Evolutionary conservation across 768 basidiomycete species (phyloP).

Genomic region (Boletus subparvulus): DNA sequence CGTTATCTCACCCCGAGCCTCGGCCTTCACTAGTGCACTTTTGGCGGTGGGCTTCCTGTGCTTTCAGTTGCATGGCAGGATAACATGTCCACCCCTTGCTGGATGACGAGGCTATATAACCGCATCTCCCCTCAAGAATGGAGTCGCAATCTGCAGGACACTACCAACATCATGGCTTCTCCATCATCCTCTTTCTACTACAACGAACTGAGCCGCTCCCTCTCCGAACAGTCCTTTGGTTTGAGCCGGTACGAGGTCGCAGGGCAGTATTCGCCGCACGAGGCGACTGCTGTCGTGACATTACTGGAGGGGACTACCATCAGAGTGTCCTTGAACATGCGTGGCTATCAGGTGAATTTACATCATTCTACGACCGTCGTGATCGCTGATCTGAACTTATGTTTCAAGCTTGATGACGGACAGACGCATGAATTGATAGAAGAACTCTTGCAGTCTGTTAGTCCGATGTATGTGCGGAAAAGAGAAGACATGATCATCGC

Average conservation of each 20-base stretch:
- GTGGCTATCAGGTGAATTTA: slow-evolving; percentile 55
- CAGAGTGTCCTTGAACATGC: slow-evolving; percentile 45
- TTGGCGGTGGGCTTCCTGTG: slow-evolving; percentile 13
- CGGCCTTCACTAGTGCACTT: slow-evolving; percentile 4
- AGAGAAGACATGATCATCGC: slow-evolving; percentile 47
- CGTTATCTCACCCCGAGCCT: slow-evolving; percentile 9
- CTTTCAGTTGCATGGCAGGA: slow-evolving; percentile 6
- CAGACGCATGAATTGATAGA: slow-evolving; percentile 58
- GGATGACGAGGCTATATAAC: slow-evolving; percentile 32
- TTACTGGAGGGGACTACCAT: slow-evolving; percentile 55
- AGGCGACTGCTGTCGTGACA: slow-evolving; percentile 54
- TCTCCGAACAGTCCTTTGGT: slow-evolving; percentile 60
- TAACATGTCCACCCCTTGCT: slow-evolving; percentile 28
- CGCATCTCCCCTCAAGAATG: slow-evolving; percentile 19
- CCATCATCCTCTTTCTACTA: slow-evolving; percentile 30
- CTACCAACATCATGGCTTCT: slow-evolving; percentile 24
- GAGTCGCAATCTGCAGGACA: slow-evolving; percentile 5
- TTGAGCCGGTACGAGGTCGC: slow-evolving; percentile 47
- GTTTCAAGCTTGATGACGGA: slow-evolving; percentile 26
- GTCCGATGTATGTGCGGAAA: slow-evolving; percentile 51
- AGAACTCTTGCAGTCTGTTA: slow-evolving; percentile 51
- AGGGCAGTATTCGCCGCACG: slow-evolving; percentile 37
- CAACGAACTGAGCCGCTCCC: slow-evolving; percentile 52
- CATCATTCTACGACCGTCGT: neutral
- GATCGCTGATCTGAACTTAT: slow-evolving; percentile 12